Evolutionary conservation across 805 yeast species (phyloP), one percentile per base, ranked within the genome.

Genomic region (Ogataea paradorogensis): DNA sequence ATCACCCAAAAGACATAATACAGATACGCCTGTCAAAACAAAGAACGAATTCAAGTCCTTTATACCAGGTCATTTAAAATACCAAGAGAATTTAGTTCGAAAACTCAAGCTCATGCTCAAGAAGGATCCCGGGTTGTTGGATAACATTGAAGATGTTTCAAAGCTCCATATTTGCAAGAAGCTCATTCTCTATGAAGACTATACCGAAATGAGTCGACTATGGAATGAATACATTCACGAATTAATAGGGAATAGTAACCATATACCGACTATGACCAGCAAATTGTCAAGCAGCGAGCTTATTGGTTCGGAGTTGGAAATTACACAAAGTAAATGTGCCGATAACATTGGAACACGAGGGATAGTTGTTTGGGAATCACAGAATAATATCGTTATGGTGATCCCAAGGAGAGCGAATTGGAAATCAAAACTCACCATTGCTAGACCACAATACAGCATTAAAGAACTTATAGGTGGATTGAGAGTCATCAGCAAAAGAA

Each of bases 351-450:
- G 93, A 0, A 51, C 71, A 23, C 49, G 67, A 27, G 97, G 97
- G 0, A 84, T 89, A 5, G 85, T 89, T 2, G 65, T 86, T 2
- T 85, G 93, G 84, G 97, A 89, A 56, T 74, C 91, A 7, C 88
- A 84, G 57, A 78, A 79, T 48, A 73, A 75, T 44, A 82, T 86
- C 54, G 71, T 86, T 2, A 53, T 88, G 33, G 79, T 80, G 9
- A 73, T 80, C 1, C 73, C 73, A 3, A 55, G 73, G 31, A 53
- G 53, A 8, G 61, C 59, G 18, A 65, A 58, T 42, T 67, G 72
- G 72, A 66, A 61, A 41, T 38, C 46, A 3, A 47, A 53, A 24
- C 38, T 58, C 1, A 15, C 30, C 2, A 32, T 47, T 56, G 14
- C 27, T 1, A 22, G 28, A 9, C 51, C 50, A n/a, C 35, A 30